Conservation (phyloP, 2,329 filamentous ascomycete species). For the Parafenestella ontariensis region DNA sequence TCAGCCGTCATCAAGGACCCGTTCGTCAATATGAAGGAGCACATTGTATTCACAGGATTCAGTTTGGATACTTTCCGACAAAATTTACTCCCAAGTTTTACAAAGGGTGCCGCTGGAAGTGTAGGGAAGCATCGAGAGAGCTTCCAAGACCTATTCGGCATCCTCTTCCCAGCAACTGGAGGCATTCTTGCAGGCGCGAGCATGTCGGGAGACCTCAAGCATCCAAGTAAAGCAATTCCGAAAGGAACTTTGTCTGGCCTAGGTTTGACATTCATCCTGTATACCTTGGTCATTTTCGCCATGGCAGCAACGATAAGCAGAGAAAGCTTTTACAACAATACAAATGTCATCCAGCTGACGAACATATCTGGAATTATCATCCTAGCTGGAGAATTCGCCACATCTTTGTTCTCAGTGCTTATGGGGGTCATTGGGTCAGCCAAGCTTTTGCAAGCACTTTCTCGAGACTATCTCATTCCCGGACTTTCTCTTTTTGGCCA, state of each 20-base stretch:
- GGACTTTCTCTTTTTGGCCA: slow-evolving; percentile 76
- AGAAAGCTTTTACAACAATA: slow-evolving; percentile 73
- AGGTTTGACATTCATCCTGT: slow-evolving; percentile 75
- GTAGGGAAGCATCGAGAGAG: slow-evolving; percentile 69
- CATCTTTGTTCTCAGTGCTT: slow-evolving; percentile 81
- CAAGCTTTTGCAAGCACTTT: slow-evolving; percentile 83
- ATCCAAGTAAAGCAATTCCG: slow-evolving; percentile 84
- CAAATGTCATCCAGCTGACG: slow-evolving; percentile 83
- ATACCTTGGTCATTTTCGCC: slow-evolving; percentile 77
- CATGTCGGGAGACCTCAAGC: slow-evolving; percentile 86
- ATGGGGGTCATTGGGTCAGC: slow-evolving; percentile 89
- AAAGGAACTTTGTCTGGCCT: slow-evolving; percentile 83
- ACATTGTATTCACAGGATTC: slow-evolving; percentile 80
- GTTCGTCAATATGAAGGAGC: slow-evolving; percentile 67
- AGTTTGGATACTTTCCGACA: slow-evolving; percentile 71
- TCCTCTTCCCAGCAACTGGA: slow-evolving; percentile 77
- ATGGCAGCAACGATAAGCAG: slow-evolving; percentile 80
- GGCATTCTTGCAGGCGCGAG: slow-evolving; percentile 75
- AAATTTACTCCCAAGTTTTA: slow-evolving; percentile 76
- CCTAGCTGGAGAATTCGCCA: slow-evolving; percentile 81
- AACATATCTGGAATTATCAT: slow-evolving; percentile 77
- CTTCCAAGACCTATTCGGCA: slow-evolving; percentile 84
- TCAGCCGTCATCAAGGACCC: slow-evolving; percentile 74
- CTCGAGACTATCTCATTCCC: slow-evolving; percentile 78
- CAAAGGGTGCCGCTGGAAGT: slow-evolving; percentile 67